Percentiles rank a stretch among this genome's conserved stretches.
Evolutionary conservation across 306 rosid genomes (phyloP).

Genomic region (Acacia confusa): DNA sequence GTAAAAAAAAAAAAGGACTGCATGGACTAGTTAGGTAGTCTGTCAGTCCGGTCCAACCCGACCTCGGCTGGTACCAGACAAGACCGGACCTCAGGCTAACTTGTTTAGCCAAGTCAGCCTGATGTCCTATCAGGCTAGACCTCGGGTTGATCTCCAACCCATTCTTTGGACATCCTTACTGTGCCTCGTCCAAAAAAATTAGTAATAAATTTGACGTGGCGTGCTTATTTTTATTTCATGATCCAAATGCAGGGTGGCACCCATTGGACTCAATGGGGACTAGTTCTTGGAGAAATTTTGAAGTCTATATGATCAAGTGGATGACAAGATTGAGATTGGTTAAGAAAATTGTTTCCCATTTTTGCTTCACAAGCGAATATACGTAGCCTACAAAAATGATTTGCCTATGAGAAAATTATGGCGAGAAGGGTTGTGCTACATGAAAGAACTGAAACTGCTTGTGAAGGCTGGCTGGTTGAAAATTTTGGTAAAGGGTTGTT

Average conservation of each 20-base stretch:
- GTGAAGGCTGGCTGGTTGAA: not conserved
- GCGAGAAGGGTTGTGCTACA: not conserved
- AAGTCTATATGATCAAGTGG: conserved; percentile 39
- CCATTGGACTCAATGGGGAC: conserved; percentile 96
- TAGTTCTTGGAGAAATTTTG: conserved; percentile 84
- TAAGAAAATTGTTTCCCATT: not conserved
- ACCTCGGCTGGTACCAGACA: too few relatives aligned
- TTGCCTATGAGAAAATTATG: conserved; percentile 16
- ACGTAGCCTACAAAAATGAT: not conserved
- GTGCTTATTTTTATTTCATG: not conserved
- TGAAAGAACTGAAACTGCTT: not conserved
- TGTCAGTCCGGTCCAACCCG: too few relatives aligned
- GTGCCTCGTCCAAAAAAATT: not conserved
- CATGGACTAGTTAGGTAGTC: too few relatives aligned
- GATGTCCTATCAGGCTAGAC: too few relatives aligned
- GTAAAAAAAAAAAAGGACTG: too few relatives aligned
- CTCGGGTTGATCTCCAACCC: too few relatives aligned
- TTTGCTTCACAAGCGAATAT: not conserved
- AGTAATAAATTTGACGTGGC: not conserved
- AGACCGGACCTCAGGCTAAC: too few relatives aligned
- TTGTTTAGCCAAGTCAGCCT: too few relatives aligned
- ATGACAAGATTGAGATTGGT: conserved; percentile 19
- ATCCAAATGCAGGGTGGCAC: conserved; percentile 76
- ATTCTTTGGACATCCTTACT: too few relatives aligned
- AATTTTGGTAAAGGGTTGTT: not conserved